Conservation (phyloP, 2,329 filamentous ascomycete genomes). For the Colletotrichum graminicola region DNA sequence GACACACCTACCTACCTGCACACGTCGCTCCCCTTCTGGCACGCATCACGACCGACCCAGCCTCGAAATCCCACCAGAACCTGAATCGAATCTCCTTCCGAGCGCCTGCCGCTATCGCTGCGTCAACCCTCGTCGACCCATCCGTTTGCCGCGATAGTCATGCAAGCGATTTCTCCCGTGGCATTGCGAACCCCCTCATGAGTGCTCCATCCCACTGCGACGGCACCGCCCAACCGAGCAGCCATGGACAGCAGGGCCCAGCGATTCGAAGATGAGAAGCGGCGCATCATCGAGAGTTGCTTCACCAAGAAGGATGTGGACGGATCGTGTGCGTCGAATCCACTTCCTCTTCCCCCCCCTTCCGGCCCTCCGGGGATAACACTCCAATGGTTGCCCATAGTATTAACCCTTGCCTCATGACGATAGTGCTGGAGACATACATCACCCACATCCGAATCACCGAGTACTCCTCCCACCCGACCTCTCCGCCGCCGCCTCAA, state of each 20-base stretch:
- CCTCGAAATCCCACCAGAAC: constrained; percentile 33
- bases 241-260: constrained; percentile 68
- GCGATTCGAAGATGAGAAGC: constrained; percentile 96
- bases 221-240: constrained; percentile 40
- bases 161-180: constrained; percentile 29
- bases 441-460: constrained; percentile 95
- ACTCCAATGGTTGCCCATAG: constrained; percentile 6
- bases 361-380: neutral
- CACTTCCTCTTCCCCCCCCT: constrained; percentile 32
- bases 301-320: constrained; percentile 91
- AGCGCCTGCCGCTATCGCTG: constrained; percentile 15
- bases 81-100: constrained; percentile 7
- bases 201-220: constrained; percentile 33
- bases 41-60: constrained; percentile 41
- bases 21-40: constrained; percentile 34
- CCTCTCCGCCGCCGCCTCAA: constrained; percentile 84
- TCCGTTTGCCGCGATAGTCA: constrained; percentile 25
- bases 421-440: constrained; percentile 86
- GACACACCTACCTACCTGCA: constrained; percentile 16
- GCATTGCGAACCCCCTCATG: constrained; percentile 37
- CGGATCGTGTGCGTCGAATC: constrained; percentile 77
- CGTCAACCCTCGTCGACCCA: constrained; percentile 1
- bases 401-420: constrained; percentile 26
- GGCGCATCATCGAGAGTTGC: constrained; percentile 92
- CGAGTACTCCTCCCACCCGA: constrained; percentile 87